Evolutionary conservation across 495 filamentous ascomycete genomes (phyloP).

Genomic region (Lepidopterella palustris): DNA sequence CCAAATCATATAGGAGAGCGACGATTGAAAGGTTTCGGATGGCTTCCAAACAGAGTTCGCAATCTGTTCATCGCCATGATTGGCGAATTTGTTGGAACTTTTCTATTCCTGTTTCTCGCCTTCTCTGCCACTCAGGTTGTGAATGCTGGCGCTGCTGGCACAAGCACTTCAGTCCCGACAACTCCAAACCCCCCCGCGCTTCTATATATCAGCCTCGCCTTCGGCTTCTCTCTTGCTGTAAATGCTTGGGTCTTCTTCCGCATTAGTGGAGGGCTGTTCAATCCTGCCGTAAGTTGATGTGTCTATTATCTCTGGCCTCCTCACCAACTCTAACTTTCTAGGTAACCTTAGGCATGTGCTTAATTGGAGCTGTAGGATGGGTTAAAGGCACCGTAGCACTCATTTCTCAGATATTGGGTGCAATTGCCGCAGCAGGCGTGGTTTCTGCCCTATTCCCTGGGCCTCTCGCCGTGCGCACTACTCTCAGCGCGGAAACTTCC

Average conservation of each 20-base stretch:
- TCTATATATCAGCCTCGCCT: slow-evolving; percentile 64
- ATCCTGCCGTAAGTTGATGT: slow-evolving; percentile 55
- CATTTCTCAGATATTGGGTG: slow-evolving; percentile 50
- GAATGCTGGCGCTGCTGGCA: slow-evolving; percentile 37
- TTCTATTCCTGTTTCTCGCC: slow-evolving; percentile 76
- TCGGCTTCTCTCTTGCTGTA: slow-evolving; percentile 68
- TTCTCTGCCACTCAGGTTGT: slow-evolving; percentile 73
- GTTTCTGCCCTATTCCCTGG: slow-evolving; percentile 59
- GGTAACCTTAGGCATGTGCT: slow-evolving; percentile 53
- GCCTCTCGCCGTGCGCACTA: slow-evolving; percentile 53
- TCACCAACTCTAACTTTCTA: slow-evolving; percentile 21
- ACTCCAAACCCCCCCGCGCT: slow-evolving; percentile 36
- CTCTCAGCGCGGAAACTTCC: slow-evolving; percentile 50
- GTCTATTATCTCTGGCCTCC: slow-evolving; percentile 3
- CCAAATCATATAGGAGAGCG: slow-evolving; percentile 18
- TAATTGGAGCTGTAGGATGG: slow-evolving; percentile 51
- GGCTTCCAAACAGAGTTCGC: slow-evolving; percentile 32
- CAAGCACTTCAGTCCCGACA: background rate
- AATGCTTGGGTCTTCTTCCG: slow-evolving; percentile 86
- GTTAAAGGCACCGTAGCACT: slow-evolving; percentile 47
- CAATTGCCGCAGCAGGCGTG: slow-evolving; percentile 56
- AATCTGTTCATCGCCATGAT: slow-evolving; percentile 54
- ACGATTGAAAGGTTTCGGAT: slow-evolving; percentile 16
- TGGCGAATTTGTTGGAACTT: slow-evolving; percentile 75
- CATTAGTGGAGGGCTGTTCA: slow-evolving; percentile 73